These are phyloP conservation scores for Pseudomassariella vexata DNA, from an alignment of 2,329 filamentous ascomycete genomes.

Conservation along the genomic window DNA sequence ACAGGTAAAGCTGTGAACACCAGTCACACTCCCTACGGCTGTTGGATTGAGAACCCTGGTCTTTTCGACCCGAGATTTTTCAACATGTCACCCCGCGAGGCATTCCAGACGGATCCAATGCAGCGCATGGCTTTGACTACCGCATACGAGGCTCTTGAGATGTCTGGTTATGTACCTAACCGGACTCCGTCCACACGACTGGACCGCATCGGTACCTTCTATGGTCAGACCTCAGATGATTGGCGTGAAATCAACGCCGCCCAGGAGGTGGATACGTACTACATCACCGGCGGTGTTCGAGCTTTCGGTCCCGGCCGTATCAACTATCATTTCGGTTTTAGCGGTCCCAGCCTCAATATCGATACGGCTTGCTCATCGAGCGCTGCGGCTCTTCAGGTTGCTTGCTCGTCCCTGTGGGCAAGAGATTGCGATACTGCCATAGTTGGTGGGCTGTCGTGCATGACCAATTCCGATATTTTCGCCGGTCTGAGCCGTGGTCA, in stretches of 20 bases:
- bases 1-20: conserved; percentile 71
- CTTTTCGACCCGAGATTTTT: conserved; percentile 80
- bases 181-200: conserved; percentile 64
- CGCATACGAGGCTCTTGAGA: conserved; percentile 76
- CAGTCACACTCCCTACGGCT: conserved; percentile 69
- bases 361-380: conserved; percentile 35
- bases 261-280: conserved; percentile 58
- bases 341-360: conserved; percentile 30
- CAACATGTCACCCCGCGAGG: conserved; percentile 80
- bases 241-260: conserved; percentile 71
- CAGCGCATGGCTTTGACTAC: conserved; percentile 71
- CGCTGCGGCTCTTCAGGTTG: conserved; percentile 30
- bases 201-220: conserved; percentile 63
- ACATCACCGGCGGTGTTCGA: conserved; percentile 42
- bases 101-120: conserved; percentile 75
- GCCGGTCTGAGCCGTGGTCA: conserved; percentile 69
- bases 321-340: conserved; percentile 36
- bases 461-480: conserved; percentile 79
- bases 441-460: conserved; percentile 70
- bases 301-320: conserved; percentile 47
- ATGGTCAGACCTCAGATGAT: conserved; percentile 72
- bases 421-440: conserved; percentile 78
- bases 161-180: conserved; percentile 71
- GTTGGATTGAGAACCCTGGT: conserved; percentile 69
- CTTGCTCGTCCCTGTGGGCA: conserved; percentile 66